Evolutionary conservation across 2,329 filamentous ascomycete species (phyloP), one percentile per base, ranked within the genome.

Genomic region (Lasiodiplodia theobromae): DNA sequence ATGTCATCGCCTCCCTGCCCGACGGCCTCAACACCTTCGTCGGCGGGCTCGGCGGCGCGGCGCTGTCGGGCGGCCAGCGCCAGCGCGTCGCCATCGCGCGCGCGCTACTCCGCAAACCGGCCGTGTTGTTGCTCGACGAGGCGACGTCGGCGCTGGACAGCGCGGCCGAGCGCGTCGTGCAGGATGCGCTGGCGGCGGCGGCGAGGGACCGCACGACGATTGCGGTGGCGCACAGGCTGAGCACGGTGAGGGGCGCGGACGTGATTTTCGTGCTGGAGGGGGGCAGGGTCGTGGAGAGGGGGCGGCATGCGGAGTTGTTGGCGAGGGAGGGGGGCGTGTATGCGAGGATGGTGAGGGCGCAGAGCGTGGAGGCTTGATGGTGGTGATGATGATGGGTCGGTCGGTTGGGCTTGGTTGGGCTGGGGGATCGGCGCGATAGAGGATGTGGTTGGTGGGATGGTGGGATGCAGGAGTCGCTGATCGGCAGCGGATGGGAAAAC

Each of bases 221-320:
- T 71, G 94, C 95, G 0, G 95, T 99, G 1, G 96, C 96, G 3
- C 95, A 99, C 80, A 86, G 96, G 28, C 83, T 99, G 6, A 93
- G 90, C 75, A 97, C 96, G 0, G 97, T 98, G 70, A 94, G 97
- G 77, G 94, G 96, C 77, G 95, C 95, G 0, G 95, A 98, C 77
- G 83, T 95, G 60, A 98, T 98, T 74, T 97, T 96, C 72, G 95
- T 98, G n/a, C 96, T 98, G 77, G 94, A 97, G 78, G 90, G 92
- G 74, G 96, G 95, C 8, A 87, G 88, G 69, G 88, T 98, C 53
- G 92, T 96, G 1, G 95, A 98, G 83, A 87, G 88, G 72, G 95
- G 95, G 5, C 93, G 89, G 10, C 95, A 98, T 92, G 86, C 86
- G 0, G 82, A 85, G 62, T 69, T 84, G 44, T 75, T 84, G 65